Percentiles rank a stretch among this genome's conserved stretches.
Conservation (phyloP, 2,329 filamentous ascomycete species). For the Ascochyta rabiei region DNA sequence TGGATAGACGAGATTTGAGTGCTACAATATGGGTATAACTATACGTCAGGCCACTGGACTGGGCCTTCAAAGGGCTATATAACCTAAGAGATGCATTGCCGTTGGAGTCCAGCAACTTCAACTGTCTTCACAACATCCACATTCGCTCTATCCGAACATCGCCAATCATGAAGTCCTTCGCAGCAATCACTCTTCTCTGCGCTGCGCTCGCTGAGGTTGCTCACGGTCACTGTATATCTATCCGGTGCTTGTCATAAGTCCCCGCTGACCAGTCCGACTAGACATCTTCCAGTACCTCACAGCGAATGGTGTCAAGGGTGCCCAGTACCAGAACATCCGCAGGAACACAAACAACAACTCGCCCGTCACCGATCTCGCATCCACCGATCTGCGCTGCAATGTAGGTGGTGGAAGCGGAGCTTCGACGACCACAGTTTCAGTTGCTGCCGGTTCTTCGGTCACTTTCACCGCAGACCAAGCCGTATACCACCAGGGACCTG, state of each 20-base stretch:
- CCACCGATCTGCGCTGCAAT: slow-evolving; percentile 46
- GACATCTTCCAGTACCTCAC: slow-evolving; percentile 49
- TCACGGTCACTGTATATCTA: slow-evolving; percentile 43
- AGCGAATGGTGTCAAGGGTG: slow-evolving; percentile 45
- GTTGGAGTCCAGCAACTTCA: slow-evolving; percentile 10
- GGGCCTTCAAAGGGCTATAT: slow-evolving; percentile 25
- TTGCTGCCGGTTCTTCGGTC: slow-evolving; percentile 44
- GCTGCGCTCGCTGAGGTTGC: slow-evolving; percentile 44
- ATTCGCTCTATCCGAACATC: slow-evolving; percentile 5
- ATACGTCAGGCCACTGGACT: slow-evolving; percentile 4
- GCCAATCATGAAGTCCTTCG: slow-evolving; percentile 43
- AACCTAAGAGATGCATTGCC: slow-evolving; percentile 17
- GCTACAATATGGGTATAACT: slow-evolving; percentile 30
- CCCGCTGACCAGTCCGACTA: slow-evolving; percentile 12
- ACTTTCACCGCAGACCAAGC: slow-evolving; percentile 45
- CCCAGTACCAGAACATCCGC: slow-evolving; percentile 45
- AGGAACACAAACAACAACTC: slow-evolving; percentile 48
- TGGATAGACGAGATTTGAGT: slow-evolving; percentile 18
- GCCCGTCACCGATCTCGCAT: slow-evolving; percentile 42
- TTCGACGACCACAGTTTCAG: slow-evolving; percentile 41
- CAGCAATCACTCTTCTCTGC: slow-evolving; percentile 38
- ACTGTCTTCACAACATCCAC: slow-evolving; percentile 4
- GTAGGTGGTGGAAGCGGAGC: slow-evolving; percentile 37
- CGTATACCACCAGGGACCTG: slow-evolving; percentile 49
- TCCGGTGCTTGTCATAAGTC: background rate